phyloP scores from a whole-genome alignment of 805 yeast species.

The Ogataea siamensis region DNA sequence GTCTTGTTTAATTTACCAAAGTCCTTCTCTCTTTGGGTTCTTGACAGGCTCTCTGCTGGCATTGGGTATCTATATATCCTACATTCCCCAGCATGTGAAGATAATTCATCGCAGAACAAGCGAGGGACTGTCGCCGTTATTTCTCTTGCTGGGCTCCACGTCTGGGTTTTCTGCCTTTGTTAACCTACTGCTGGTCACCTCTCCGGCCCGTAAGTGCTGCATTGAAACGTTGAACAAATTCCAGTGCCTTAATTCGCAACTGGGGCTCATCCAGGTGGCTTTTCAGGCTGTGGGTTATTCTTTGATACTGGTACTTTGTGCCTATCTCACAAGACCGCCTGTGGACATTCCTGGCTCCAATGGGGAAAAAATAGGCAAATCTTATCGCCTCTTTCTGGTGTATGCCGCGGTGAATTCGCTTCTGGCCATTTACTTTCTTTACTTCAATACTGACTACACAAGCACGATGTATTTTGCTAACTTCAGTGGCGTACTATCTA shows the following conservation, averaged over 20 bases:
- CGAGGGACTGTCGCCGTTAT: constrained; percentile 76
- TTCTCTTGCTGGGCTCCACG: constrained; percentile 65
- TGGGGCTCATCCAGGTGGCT: constrained; percentile 66
- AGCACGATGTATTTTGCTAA: constrained; percentile 46
- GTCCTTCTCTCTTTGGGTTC: constrained; percentile 52
- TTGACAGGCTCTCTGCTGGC: constrained; percentile 53
- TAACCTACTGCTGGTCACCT: constrained; percentile 61
- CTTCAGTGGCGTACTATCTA: constrained; percentile 61
- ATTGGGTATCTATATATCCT: constrained; percentile 65
- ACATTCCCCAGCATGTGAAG: constrained; percentile 70
- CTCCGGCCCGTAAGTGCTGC: constrained; percentile 65
- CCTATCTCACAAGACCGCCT: constrained; percentile 44
- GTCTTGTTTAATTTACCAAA: constrained; percentile 42
- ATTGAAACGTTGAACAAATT: constrained; percentile 39
- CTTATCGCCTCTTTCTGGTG: constrained; percentile 40
- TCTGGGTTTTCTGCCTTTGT: constrained; percentile 67
- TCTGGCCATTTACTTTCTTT: constrained; percentile 35
- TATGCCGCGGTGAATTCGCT: constrained; percentile 38
- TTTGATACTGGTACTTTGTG: constrained; percentile 54
- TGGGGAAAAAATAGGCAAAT: constrained; percentile 39
- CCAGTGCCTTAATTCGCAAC: constrained; percentile 64
- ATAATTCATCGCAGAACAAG: constrained; percentile 58
- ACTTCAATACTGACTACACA: constrained; percentile 15
- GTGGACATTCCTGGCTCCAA: constrained; percentile 46
- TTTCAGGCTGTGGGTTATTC: constrained; percentile 60